phyloP scores from a whole-genome alignment of 1,284 basidiomycete species.

The Hymenochaete sp. region DNA sequence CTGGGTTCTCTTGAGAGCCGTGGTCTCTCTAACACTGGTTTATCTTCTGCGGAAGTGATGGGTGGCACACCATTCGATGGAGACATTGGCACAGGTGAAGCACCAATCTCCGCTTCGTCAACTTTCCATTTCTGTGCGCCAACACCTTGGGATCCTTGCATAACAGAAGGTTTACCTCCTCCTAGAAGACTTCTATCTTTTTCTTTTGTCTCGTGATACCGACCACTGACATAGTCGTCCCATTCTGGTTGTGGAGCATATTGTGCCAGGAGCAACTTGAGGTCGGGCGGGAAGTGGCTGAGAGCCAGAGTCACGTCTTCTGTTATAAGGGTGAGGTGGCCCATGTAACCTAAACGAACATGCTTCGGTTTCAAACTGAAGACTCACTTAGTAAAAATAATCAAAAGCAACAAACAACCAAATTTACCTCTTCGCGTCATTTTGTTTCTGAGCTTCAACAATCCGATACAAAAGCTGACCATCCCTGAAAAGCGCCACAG shows the following conservation, averaged over 20 bases:
- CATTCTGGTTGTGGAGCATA: slow-evolving; percentile 75
- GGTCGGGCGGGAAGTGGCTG: slow-evolving; percentile 77
- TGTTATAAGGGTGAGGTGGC: slow-evolving; percentile 88
- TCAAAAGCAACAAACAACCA: slow-evolving; percentile 7
- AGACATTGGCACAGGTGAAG: too few species aligned
- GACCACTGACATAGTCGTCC: slow-evolving; percentile 79
- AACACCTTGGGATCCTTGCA: slow-evolving; percentile 30
- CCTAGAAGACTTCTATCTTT: slow-evolving; percentile 75
- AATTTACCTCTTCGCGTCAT: slow-evolving; percentile 65
- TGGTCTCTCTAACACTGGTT: too few species aligned
- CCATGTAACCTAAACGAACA: slow-evolving; percentile 90
- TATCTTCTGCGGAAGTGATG: too few species aligned
- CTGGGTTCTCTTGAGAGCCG: slow-evolving; percentile 41
- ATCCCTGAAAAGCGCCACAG: slow-evolving; percentile 73
- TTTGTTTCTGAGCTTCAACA: slow-evolving; percentile 72
- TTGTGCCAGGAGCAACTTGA: slow-evolving; percentile 54
- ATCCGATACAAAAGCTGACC: slow-evolving; percentile 74
- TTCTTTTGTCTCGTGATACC: slow-evolving; percentile 79
- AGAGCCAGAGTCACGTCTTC: slow-evolving; percentile 83
- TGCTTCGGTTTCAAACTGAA: slow-evolving; percentile 55
- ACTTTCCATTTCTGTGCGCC: slow-evolving; percentile 57
- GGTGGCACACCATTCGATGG: too few species aligned
- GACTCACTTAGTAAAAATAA: not conserved
- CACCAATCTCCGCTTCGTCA: slow-evolving; percentile 60
- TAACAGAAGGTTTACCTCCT: slow-evolving; percentile 67